A percentile compares a stretch with the other conserved stretches of the same genome.
Evolutionary conservation across 345 rosid genomes (phyloP).

Genomic region (Salix koriyanagi): DNA sequence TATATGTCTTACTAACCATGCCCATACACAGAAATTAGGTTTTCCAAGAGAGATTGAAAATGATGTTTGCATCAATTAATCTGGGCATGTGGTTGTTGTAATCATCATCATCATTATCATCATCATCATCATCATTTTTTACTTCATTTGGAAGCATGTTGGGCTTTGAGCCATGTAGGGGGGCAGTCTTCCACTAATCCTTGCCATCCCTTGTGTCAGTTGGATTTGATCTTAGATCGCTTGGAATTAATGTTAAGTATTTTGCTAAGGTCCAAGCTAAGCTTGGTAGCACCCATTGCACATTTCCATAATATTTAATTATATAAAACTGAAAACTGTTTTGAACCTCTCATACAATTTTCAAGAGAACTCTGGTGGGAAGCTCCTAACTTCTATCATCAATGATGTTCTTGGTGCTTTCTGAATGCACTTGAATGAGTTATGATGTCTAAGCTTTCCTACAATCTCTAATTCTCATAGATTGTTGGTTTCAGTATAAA

Average conservation of each 20-base stretch:
- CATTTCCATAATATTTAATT: not conserved
- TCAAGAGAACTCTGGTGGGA: not conserved
- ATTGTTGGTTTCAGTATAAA: not conserved
- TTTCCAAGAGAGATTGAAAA: no score
- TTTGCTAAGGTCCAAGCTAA: no score
- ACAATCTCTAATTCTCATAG: not conserved
- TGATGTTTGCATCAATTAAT: no score
- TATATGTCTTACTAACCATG: not conserved
- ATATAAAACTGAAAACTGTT: not conserved
- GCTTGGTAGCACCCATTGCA: not conserved
- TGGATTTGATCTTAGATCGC: no score
- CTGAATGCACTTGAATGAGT: not conserved
- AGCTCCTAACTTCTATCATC: not conserved
- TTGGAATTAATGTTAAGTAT: not conserved
- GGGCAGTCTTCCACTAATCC: no score
- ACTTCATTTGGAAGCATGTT: not conserved
- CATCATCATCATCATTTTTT: no score
- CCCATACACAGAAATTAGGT: no score
- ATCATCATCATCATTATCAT: no score
- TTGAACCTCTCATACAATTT: not conserved
- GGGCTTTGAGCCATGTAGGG: no score
- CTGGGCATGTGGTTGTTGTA: no score
- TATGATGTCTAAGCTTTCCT: not conserved
- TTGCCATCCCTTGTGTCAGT: no score
- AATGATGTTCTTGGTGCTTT: not conserved